phyloP scores from a whole-genome alignment of 2,329 filamentous ascomycete genomes.

The Epichloe festucae region DNA sequence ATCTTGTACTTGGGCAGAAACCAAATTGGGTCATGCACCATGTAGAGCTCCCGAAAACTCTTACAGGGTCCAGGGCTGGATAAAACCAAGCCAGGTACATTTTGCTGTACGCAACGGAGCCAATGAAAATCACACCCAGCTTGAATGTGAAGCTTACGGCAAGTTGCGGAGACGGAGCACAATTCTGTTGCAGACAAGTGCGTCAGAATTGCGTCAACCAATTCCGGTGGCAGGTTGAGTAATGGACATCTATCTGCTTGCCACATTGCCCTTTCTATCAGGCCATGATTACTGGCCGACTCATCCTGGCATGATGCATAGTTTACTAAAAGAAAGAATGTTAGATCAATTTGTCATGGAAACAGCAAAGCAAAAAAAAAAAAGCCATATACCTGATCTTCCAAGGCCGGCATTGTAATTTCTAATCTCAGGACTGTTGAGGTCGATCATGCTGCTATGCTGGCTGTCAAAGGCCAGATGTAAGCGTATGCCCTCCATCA shows the following conservation, averaged over 20 bases:
- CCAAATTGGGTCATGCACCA: slow-evolving; percentile 68
- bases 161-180: slow-evolving; percentile 44
- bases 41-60: slow-evolving; percentile 60
- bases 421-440: background rate
- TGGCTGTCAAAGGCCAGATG: slow-evolving; percentile 6
- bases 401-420: background rate
- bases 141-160: slow-evolving; percentile 44
- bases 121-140: slow-evolving; percentile 57
- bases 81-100: slow-evolving; percentile 46
- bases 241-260: slow-evolving; percentile 20
- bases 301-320: background rate
- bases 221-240: slow-evolving; percentile 55
- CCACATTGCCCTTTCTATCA: background rate
- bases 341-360: background rate
- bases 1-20: slow-evolving; percentile 69
- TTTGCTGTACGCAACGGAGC: slow-evolving; percentile 54
- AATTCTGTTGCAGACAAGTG: slow-evolving; percentile 55
- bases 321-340: background rate
- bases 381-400: background rate
- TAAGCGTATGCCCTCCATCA: slow-evolving; percentile 17
- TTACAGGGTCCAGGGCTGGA: slow-evolving; percentile 42
- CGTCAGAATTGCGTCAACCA: slow-evolving; percentile 58
- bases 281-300: background rate
- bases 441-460: background rate
- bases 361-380: background rate